Base-by-base conservation (phyloP, 2,329 filamentous ascomycete genomes). In the Monilinia fructigena region DNA sequence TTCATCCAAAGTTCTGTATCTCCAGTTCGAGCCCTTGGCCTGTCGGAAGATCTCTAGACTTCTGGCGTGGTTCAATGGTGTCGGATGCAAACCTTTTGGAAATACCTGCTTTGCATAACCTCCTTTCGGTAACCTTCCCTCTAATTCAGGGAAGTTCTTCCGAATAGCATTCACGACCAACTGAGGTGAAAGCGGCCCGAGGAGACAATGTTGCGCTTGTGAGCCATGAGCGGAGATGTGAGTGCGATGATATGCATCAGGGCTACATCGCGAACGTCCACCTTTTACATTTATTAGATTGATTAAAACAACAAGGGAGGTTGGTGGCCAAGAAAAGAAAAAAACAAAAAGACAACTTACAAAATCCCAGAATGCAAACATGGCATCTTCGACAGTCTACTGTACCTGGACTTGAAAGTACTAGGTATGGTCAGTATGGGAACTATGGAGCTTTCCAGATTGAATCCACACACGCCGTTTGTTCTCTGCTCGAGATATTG, bases 121-220 rank as follows among this genome's bases (percentile, higher is more conserved):
- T 1, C 74, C 72, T 31, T 82, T 82, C 4, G 63, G 63, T 67
- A 86, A 72, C 63, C 77, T 72, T 10, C 77, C 78, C 68, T 79
- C 78, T 69, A 84, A 79, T 69, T 85, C 76, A 0, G 83, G 84
- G 68, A 84, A 85, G 64, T 81, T 75, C 68, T 82, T 81, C 64
- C 79, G 78, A 55, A 89, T 80, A 53, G 84, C 78, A 61, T 85
- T 79, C 0, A 81, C 81, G 47, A 88, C 82, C 70, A 82, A 78
- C 72, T 83, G 82, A 74, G 88, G 88, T 55, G 80, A 82, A 72
- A 88, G 89, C 71, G 82, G 1, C 82, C 84, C 0, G 82, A 82
- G 0, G 85, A 82, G 23, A 68, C 45, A 72, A 88, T 85, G 77
- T 88, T 89, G 2, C 89, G 81, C 74, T 86, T 82, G 42, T 82